phyloP scores from a whole-genome alignment of 1,284 basidiomycete genomes.

The Anthracocystis walkeri region DNA sequence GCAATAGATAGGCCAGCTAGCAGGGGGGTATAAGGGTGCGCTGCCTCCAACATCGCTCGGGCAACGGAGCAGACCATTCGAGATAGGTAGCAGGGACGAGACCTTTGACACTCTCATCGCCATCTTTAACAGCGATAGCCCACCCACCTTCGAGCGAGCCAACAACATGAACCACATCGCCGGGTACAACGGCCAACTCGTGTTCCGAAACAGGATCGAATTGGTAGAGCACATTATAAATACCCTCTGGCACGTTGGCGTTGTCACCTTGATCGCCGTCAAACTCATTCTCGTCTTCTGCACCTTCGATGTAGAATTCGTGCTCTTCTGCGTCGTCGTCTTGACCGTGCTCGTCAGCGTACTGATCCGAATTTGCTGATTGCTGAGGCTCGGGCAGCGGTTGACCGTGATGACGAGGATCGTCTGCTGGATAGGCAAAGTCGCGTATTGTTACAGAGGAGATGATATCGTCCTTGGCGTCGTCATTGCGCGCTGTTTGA shows the following conservation, averaged over 20 bases:
- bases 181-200: slow-evolving; percentile 48
- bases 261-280: slow-evolving; percentile 44
- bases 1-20: neutral
- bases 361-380: neutral
- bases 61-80: slow-evolving; percentile 39
- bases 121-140: slow-evolving; percentile 49
- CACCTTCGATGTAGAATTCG: slow-evolving; percentile 43
- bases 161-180: slow-evolving; percentile 47
- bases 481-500: slow-evolving; percentile 28
- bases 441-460: slow-evolving; percentile 45
- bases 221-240: slow-evolving; percentile 56
- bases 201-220: slow-evolving; percentile 56
- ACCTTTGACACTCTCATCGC: slow-evolving; percentile 29
- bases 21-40: slow-evolving; percentile 1
- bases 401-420: slow-evolving; percentile 45
- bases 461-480: neutral
- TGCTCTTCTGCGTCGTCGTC: slow-evolving; percentile 20
- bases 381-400: slow-evolving; percentile 9
- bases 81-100: slow-evolving; percentile 54
- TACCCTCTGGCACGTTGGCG: slow-evolving; percentile 37
- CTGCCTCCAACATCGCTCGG: slow-evolving; percentile 7
- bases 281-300: slow-evolving; percentile 47
- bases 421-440: slow-evolving; percentile 49
- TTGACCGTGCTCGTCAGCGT: slow-evolving; percentile 15
- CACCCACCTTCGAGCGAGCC: slow-evolving; percentile 57